phyloP scores from a whole-genome alignment of 768 basidiomycete species.

The Pleurotus platypus region DNA sequence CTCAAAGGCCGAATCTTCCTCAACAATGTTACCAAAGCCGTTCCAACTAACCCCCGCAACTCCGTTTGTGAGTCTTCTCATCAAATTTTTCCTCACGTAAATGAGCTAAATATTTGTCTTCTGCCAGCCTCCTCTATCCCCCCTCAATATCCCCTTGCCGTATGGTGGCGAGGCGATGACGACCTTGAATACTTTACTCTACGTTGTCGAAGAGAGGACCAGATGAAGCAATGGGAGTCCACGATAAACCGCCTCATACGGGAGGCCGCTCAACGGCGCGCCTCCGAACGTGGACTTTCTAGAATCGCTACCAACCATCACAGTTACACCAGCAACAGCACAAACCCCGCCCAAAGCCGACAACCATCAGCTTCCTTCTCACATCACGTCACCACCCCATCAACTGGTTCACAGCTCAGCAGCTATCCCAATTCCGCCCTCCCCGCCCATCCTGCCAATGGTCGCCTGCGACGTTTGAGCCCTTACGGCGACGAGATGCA shows the following conservation, averaged over 20 bases:
- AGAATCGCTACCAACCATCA: conserved; percentile 36
- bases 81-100: conserved; percentile 8
- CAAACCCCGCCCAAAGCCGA: conserved; percentile 32
- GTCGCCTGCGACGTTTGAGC: conserved; percentile 25
- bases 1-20: conserved; percentile 97
- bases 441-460: conserved; percentile 27
- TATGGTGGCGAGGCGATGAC: conserved; percentile 94
- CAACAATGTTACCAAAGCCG: conserved; percentile 88
- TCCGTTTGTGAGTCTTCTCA: conserved; percentile 50
- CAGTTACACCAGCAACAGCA: conserved; percentile 35
- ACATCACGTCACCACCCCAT: conserved; percentile 26
- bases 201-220: conserved; percentile 89
- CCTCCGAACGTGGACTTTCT: conserved; percentile 59
- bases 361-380: conserved; percentile 28
- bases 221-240: conserved; percentile 88
- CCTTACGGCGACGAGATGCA: conserved; percentile 28
- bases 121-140: conserved; percentile 41
- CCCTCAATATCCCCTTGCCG: conserved; percentile 75
- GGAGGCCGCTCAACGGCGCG: conserved; percentile 66
- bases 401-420: conserved; percentile 14
- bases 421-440: conserved; percentile 24
- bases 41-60: conserved; percentile 53
- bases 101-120: conserved; percentile 3
- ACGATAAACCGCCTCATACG: conserved; percentile 86
- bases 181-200: conserved; percentile 93